phyloP scores from a whole-genome alignment of 441 rosid species.

The Mallotus repandus region DNA sequence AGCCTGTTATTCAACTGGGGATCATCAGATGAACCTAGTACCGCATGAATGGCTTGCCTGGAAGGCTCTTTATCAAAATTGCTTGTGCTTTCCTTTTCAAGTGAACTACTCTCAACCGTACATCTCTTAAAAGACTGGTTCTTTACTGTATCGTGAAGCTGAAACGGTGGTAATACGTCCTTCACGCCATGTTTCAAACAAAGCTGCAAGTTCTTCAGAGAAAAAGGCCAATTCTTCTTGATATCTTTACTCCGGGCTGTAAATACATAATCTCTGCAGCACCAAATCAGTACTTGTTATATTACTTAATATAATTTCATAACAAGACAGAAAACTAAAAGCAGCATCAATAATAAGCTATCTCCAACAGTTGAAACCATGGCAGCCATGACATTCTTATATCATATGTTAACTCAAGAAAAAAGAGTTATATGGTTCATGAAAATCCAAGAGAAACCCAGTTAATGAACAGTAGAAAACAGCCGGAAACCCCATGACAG shows the following conservation, averaged over 20 bases:
- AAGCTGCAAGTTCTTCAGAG: slow-evolving; percentile 66
- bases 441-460: slow-evolving; percentile 20
- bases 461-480: slow-evolving; percentile 26
- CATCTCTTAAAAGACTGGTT: slow-evolving; percentile 38
- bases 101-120: slow-evolving; percentile 36
- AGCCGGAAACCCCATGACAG: slow-evolving; percentile 27
- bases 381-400: slow-evolving; percentile 5
- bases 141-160: slow-evolving; percentile 43
- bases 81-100: slow-evolving; percentile 30
- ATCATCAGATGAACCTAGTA: slow-evolving; percentile 31
- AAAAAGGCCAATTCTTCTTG: slow-evolving; percentile 94
- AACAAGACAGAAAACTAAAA: neutral
- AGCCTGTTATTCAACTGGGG: slow-evolving; percentile 30
- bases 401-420: slow-evolving; percentile 14
- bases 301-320: neutral
- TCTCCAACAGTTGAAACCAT: slow-evolving; percentile 4
- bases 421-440: slow-evolving; percentile 17
- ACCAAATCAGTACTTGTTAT: slow-evolving; percentile 11
- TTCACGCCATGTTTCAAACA: slow-evolving; percentile 81
- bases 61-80: slow-evolving; percentile 32
- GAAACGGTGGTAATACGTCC: slow-evolving; percentile 86
- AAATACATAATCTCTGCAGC: slow-evolving; percentile 88
- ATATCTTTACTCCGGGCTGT: slow-evolving; percentile 68
- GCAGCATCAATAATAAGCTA: neutral
- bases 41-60: slow-evolving; percentile 27